A percentile compares a stretch with the other conserved stretches of the same genome.
phyloP scores from a whole-genome alignment of 371 early-diverging fungal genomes.

The Nematocida sp. region DNA sequence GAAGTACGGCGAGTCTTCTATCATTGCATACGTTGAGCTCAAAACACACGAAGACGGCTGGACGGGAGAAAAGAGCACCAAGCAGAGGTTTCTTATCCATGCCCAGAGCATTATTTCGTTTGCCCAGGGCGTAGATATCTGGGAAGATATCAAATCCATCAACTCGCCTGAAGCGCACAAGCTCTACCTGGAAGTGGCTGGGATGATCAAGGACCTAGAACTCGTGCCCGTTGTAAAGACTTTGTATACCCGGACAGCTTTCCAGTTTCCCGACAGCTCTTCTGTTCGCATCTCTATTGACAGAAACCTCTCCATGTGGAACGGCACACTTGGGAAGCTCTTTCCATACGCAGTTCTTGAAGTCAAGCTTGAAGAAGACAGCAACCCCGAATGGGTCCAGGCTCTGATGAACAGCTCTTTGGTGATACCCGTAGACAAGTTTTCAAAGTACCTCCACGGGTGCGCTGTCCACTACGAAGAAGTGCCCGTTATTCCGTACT shows the following conservation, averaged over 20 bases:
- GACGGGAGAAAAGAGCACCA: conserved; percentile 80
- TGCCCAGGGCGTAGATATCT: conserved; percentile 72
- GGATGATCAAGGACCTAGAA: conserved; percentile 70
- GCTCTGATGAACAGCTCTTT: conserved; percentile 78
- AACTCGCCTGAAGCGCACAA: conserved; percentile 69
- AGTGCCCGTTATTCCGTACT: conserved; percentile 85
- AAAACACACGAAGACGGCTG: conserved; percentile 91
- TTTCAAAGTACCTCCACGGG: conserved; percentile 95
- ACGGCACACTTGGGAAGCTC: conserved; percentile 72
- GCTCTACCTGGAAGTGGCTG: conserved; percentile 74
- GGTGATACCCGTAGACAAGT: conserved; percentile 89
- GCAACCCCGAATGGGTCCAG: conserved; percentile 83
- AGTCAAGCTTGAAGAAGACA: conserved; percentile 86
- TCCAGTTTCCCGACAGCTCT: conserved; percentile 94
- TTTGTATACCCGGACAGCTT: conserved; percentile 94
- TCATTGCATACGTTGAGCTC: conserved; percentile 84
- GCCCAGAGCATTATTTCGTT: conserved; percentile 81
- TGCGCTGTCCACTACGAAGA: conserved; percentile 79
- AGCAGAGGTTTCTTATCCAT: conserved; percentile 83
- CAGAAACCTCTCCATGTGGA: conserved; percentile 87
- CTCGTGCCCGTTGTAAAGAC: conserved; percentile 81
- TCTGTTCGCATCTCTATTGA: conserved; percentile 91
- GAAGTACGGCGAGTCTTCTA: conserved; percentile 78
- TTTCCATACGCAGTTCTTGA: conserved; percentile 96
- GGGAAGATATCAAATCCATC: conserved; percentile 70